Evolutionary conservation across 2,329 filamentous ascomycete genomes (phyloP), one percentile per base, ranked within the genome.

Genomic region (Alternaria gansuensis): DNA sequence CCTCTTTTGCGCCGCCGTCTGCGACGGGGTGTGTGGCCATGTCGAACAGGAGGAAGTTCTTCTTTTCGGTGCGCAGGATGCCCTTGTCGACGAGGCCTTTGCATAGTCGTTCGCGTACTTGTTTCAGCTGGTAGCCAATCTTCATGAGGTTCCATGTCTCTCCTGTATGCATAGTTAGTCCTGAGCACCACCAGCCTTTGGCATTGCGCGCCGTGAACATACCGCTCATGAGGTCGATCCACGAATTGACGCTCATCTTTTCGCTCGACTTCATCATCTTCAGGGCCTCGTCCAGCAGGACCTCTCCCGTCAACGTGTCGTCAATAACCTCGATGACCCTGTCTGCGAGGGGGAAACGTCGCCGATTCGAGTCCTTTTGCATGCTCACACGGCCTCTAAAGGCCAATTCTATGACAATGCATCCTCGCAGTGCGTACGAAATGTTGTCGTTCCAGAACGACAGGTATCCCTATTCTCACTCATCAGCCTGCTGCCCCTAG

Each of bases 371-470:
- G 80, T 98, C 95, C 80, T 96, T 97, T 79, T 98, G 92, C 95
- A 99, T 99, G 85, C 90, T 94, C 80, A 99, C 91, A 71, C 95
- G 91, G 75, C 95, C 95, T 66, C 95, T 87, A 81, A 99, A 96
- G 64, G 95, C 95, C 72, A 99, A 84, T 81, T 99, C 95, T 79
- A 98, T 92, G 69, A 99, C 95, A 77, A 99, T 99, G 81, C 95
- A 99, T 76, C 95, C 95, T 78, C 95, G 89, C 63, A 99, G 85
- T 66, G 95, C 95, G 79, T 99, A 99, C 60, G 93, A 97, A 75
- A 99, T 99, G 82, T 99, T 99, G 81, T 99, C 95, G 81, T 99
- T 99, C 95, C 95, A 99, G 81, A 99, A 99, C 29, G 94, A 98
- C 64, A 99, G 88, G 77, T 99, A 98, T 67, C 95, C 95, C 93